Evolutionary conservation across 805 yeast species (phyloP).

Genomic region (Candida verbasci): DNA sequence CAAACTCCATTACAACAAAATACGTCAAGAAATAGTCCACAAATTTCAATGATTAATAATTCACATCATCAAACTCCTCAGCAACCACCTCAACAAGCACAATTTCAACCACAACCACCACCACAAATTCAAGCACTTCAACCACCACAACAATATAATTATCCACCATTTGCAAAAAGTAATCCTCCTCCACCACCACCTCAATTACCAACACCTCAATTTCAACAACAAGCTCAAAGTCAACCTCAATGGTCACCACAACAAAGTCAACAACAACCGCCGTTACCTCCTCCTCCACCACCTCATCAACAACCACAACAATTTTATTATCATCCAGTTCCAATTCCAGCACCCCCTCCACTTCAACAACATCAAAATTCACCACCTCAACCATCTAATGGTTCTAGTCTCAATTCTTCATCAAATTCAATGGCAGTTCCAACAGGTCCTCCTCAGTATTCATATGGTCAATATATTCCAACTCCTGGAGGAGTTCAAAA

Average conservation of each 20-base stretch:
- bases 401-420: conserved; percentile 14
- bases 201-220: conserved; percentile 22
- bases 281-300: conserved; percentile 6
- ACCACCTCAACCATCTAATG: conserved; percentile 16
- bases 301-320: conserved; percentile 3
- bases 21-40: conserved; percentile 8
- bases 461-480: conserved; percentile 35
- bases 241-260: conserved; percentile 10
- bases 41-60: conserved; percentile 6
- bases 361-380: conserved; percentile 13
- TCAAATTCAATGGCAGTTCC: conserved; percentile 21
- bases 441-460: conserved; percentile 26
- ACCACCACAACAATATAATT: conserved; percentile 10
- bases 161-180: conserved; percentile 10
- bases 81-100: conserved; percentile 7
- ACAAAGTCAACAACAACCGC: conserved; percentile 3
- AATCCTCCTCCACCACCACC: conserved; percentile 17
- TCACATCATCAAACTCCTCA: conserved; percentile 8
- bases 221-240: conserved; percentile 4
- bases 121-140: conserved; percentile 7
- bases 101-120: conserved; percentile 3
- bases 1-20: conserved; percentile 7
- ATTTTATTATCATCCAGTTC: background rate
- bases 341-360: conserved; percentile 2
- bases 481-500: conserved; percentile 24